Base-by-base conservation (phyloP, 2,329 filamentous ascomycete genomes). In the Ustilaginoidea virens region DNA sequence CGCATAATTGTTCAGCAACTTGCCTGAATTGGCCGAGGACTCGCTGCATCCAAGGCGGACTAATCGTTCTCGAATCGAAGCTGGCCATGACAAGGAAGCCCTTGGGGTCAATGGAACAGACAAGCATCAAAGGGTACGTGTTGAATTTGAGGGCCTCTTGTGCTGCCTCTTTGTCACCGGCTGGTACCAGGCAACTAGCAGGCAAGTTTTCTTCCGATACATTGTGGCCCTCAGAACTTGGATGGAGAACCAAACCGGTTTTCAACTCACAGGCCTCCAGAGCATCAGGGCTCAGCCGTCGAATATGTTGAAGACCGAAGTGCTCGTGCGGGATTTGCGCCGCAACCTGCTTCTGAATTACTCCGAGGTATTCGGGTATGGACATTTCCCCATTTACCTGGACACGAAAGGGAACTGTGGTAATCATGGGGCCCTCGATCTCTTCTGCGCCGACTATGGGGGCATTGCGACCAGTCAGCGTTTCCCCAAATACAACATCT, bases 261-360 rank as follows among this genome's bases (percentile, higher is more conserved):
- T 61, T 58, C 25, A 71, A 55, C 36, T 70, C 61, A 39, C 67
- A 72, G 3, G 68, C 68, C 33, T 66, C 55, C 7, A 62, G 53
- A 4, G 63, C 61, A 33, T 71, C 66, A 1, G 58, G 51, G 39
- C 64, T 69, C 9, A 74, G 47, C 14, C 60, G 56, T 7, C 69
- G 65, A 34, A 75, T 74, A 36, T 71, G 45, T 31, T 74, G 69
- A 25, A 74, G 51, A 13, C 69, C 69, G 28, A 66, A 58, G 43
- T 81, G 73, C 45, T 80, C 69, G 42, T 77, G 65, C 0, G 71
- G 66, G 5, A 78, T 74, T 37, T 69, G 63, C 3, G 59, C 50
- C 0, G 70, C 56, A 0, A 63, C 67, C 31, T 65, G 58, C 17
- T 66, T 53, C 21, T 78, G 71, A 3, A 79, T 58, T 2, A 53